These are phyloP conservation scores for Talaromyces adpressus DNA, from an alignment of 495 filamentous ascomycete species.

Conservation along the genomic window DNA sequence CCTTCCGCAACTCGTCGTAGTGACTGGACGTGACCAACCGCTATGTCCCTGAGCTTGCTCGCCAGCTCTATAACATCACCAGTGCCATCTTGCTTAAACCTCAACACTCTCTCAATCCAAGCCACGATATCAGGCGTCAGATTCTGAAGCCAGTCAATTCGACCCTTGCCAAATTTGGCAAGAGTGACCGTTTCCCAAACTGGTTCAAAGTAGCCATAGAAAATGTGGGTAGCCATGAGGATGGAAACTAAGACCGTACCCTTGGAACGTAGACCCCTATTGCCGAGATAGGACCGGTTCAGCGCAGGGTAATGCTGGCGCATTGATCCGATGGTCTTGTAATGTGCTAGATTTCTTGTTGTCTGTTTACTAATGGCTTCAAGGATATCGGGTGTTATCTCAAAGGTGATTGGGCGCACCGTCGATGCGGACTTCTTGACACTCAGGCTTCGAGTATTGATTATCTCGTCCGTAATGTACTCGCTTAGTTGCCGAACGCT, in stretches of 20 bases:
- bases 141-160: slow-evolving; percentile 17
- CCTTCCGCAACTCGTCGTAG: background rate
- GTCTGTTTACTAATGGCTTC: background rate
- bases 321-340: background rate
- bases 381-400: background rate
- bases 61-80: background rate
- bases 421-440: background rate
- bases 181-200: slow-evolving; percentile 23
- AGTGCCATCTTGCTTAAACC: background rate
- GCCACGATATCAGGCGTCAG: background rate
- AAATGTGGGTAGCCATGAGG: slow-evolving; percentile 8
- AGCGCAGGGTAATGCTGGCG: slow-evolving; percentile 9
- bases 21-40: background rate
- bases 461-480: slow-evolving; percentile 8
- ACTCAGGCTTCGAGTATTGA: background rate
- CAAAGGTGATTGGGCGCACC: background rate
- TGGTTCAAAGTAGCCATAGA: slow-evolving; percentile 11
- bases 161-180: slow-evolving; percentile 19
- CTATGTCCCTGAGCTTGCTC: background rate
- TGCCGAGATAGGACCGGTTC: slow-evolving; percentile 12
- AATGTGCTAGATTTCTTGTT: background rate
- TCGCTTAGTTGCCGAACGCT: slow-evolving; percentile 18
- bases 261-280: background rate
- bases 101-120: background rate
- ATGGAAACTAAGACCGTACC: background rate